A percentile compares a stretch with the other conserved stretches of the same genome.
Conservation (phyloP, 2,329 filamentous ascomycete genomes). For the Penicillium sp. region DNA sequence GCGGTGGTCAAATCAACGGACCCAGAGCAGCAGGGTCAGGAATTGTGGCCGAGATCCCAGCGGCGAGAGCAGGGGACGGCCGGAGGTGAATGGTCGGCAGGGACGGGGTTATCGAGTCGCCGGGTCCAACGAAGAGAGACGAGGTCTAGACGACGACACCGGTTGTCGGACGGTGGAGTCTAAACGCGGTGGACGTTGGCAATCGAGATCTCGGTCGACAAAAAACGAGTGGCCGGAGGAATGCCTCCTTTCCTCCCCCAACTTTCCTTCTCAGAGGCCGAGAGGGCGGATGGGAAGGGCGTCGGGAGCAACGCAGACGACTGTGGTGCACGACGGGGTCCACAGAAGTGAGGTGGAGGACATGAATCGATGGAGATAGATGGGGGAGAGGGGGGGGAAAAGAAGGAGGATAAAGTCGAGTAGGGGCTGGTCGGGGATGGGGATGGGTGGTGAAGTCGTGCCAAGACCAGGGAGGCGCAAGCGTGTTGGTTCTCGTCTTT, state of each 20-base stretch:
- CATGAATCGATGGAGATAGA: constrained; percentile 32
- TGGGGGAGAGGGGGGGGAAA: constrained; percentile 29
- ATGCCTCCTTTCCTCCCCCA: constrained; percentile 44
- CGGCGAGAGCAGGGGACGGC: constrained; percentile 6
- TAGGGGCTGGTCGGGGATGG: constrained; percentile 16
- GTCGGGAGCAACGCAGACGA: constrained; percentile 29
- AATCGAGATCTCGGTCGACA: constrained; percentile 18
- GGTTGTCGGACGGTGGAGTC: constrained; percentile 6
- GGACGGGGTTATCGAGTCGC: background rate
- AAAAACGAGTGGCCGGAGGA: constrained; percentile 47
- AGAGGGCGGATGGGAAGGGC: constrained; percentile 34
- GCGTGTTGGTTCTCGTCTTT: constrained; percentile 20
- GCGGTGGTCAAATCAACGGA: constrained; percentile 23
- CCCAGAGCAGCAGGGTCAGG: constrained; percentile 22
- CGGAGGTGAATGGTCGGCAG: background rate
- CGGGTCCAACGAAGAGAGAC: background rate
- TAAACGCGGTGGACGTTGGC: background rate
- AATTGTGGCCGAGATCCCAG: constrained; percentile 15
- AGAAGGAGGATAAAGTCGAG: constrained; percentile 15
- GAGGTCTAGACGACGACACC: constrained; percentile 19
- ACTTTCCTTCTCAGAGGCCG: constrained; percentile 34
- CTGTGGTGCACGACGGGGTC: constrained; percentile 31
- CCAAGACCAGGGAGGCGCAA: constrained; percentile 42
- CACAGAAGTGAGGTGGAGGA: constrained; percentile 27
- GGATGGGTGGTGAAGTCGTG: constrained; percentile 28